Evolutionary conservation across 352 stramenopile species (phyloP), one percentile per base, ranked within the genome.

Genomic region (Bremia lactucae): DNA sequence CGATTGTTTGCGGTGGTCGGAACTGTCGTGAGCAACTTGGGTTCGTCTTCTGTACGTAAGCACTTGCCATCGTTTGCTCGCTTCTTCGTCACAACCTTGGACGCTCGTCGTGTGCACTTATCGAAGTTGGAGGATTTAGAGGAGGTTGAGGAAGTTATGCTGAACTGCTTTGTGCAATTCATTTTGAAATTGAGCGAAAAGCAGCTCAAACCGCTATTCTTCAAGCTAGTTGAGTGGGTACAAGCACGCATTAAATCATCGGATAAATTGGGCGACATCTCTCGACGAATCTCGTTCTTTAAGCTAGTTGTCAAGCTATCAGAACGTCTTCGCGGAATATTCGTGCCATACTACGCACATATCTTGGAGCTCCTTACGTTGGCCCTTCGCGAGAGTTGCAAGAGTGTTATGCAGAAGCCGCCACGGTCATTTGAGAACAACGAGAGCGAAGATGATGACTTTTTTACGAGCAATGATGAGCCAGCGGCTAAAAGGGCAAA

Each of bases 141-240:
- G 24, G 48, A 52, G 1, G 74, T 90, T 1, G 79, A 94, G 31
- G 76, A 91, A 37, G 74, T 86, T 22, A 52, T 87, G 10, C 60
- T 94, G 1, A 70, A 87, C 2, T 75, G 74, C 16, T 53, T 92
- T 9, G 64, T 90, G 15, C 64, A 85, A 38, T 88, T 95, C 36
- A 67, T 95, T 6, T 45, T 95, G 18, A 87, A 91, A 38, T 46
- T 95, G 19, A 93, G 75, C 49, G 83, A 95, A 43, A 93, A 92
- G 57, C 82, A 94, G 59, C 64, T 92, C 29, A 91, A 92, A 57
- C 83, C 83, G 39, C 53, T 95, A 19, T 92, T 95, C 49, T 47
- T 94, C 20, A 92, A 93, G 52, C 52, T 94, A 34, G 54, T 54
- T 13, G 74, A 89, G 57, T 95, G 82, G 80, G 61, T 70, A 0